Percentiles rank a stretch among this genome's conserved stretches.
Conservation (phyloP, 2,329 filamentous ascomycete species). For the Pseudogymnoascus sp. region DNA sequence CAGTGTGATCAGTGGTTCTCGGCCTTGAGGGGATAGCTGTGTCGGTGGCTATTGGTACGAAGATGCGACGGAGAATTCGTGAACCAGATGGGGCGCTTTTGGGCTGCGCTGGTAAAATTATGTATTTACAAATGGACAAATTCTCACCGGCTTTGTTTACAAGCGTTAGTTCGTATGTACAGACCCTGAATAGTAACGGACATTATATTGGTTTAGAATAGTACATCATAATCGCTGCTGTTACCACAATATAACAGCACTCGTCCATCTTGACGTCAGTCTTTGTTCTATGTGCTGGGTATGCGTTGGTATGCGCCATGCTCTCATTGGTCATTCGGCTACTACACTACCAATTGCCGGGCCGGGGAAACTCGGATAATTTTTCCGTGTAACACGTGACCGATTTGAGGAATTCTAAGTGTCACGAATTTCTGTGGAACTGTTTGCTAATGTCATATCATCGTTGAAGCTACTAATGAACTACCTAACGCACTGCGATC, state of each 20-base stretch:
- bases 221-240: too few species aligned
- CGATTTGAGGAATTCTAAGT: too few species aligned
- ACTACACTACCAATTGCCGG: background rate
- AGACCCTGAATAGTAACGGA: background rate
- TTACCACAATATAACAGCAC: background rate
- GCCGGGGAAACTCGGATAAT: conserved; percentile 9
- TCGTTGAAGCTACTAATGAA: background rate
- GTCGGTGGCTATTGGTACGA: conserved; percentile 10
- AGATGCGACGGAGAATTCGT: background rate
- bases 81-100: background rate
- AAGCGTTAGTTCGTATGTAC: background rate
- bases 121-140: conserved; percentile 9
- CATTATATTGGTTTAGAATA: background rate
- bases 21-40: background rate
- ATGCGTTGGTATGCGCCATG: conserved; percentile 1
- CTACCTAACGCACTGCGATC: conserved; percentile 1
- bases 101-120: background rate
- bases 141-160: background rate
- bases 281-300: background rate
- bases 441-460: background rate
- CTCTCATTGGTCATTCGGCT: conserved; percentile 5
- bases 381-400: background rate
- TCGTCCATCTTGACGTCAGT: conserved; percentile 4
- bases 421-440: background rate
- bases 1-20: background rate